Evolutionary conservation across 2,329 filamentous ascomycete genomes (phyloP).

Genomic region (Cladorrhinum sp.): DNA sequence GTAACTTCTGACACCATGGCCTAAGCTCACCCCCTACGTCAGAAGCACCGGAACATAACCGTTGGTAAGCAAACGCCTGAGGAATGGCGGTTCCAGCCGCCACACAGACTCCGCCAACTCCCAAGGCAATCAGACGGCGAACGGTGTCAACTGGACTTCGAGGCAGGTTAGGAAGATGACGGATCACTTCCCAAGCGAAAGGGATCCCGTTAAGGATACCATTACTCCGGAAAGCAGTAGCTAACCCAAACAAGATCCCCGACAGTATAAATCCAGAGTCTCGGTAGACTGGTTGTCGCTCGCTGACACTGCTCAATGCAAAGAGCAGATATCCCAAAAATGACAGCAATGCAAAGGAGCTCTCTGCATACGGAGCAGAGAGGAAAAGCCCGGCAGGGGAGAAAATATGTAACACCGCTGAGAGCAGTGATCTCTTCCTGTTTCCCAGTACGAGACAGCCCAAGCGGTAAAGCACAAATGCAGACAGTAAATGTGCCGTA

Average conservation of each 20-base stretch:
- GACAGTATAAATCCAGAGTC: conserved; percentile 57
- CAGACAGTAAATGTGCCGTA: conserved; percentile 71
- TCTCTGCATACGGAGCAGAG: conserved; percentile 81
- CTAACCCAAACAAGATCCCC: conserved; percentile 67
- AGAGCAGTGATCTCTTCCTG: conserved; percentile 60
- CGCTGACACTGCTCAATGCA: conserved; percentile 44
- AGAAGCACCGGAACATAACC: conserved; percentile 55
- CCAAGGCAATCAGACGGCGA: conserved; percentile 54
- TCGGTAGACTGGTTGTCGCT: conserved; percentile 36
- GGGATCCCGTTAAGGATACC: conserved; percentile 78
- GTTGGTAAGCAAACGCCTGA: conserved; percentile 70
- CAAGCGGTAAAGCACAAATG: conserved; percentile 68
- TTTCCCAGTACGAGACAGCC: conserved; percentile 54
- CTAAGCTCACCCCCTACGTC: conserved; percentile 10
- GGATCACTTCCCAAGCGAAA: conserved; percentile 62
- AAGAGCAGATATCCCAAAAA: conserved; percentile 73
- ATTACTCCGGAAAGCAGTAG: conserved; percentile 77
- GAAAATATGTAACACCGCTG: conserved; percentile 73
- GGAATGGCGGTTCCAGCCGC: conserved; percentile 67
- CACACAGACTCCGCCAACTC: conserved; percentile 65
- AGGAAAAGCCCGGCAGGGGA: conserved; percentile 89
- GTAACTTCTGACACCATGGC: conserved; percentile 66
- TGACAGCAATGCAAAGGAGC: conserved; percentile 72
- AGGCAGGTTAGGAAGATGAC: conserved; percentile 40
- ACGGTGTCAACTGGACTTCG: conserved; percentile 39